A percentile compares a stretch with the other conserved stretches of the same genome.
These are phyloP conservation scores for Fraxinus sp. DNA, from an alignment of 305 asterid genomes.

Conservation along the genomic window DNA sequence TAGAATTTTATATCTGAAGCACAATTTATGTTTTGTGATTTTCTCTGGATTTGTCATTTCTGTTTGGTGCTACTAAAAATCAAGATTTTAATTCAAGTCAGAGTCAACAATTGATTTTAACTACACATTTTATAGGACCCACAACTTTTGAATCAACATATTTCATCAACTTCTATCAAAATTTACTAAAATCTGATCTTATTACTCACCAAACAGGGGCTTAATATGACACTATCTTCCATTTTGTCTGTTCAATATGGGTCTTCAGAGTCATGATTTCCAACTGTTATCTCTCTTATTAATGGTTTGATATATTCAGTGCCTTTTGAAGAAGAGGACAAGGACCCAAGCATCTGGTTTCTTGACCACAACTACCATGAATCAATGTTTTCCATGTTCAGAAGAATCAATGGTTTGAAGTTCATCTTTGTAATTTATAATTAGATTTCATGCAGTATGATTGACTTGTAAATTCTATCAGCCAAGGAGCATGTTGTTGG, in stretches of 20 bases:
- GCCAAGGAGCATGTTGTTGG: slow-evolving; percentile 99
- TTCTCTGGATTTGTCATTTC: not conserved
- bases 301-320: slow-evolving; percentile 45
- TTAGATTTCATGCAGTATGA: slow-evolving; percentile 16
- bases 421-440: slow-evolving; percentile 13
- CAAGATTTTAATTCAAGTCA: too few relatives aligned
- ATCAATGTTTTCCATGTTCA: slow-evolving; percentile 89
- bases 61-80: too few relatives aligned
- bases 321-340: slow-evolving; percentile 95
- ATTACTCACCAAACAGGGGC: too few relatives aligned
- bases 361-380: slow-evolving; percentile 95
- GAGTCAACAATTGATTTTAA: too few relatives aligned
- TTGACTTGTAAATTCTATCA: slow-evolving; percentile 31
- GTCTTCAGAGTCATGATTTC: not conserved
- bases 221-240: not conserved
- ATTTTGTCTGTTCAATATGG: not conserved
- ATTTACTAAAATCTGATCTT: too few relatives aligned
- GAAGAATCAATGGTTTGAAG: slow-evolving; percentile 75
- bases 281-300: slow-evolving; percentile 17
- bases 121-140: too few relatives aligned
- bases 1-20: not conserved
- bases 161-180: too few relatives aligned
- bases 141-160: too few relatives aligned
- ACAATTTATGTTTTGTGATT: not conserved
- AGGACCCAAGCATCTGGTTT: slow-evolving; percentile 89